Conservation (phyloP, 2,329 filamentous ascomycete genomes). For the Alternaria sp. region DNA sequence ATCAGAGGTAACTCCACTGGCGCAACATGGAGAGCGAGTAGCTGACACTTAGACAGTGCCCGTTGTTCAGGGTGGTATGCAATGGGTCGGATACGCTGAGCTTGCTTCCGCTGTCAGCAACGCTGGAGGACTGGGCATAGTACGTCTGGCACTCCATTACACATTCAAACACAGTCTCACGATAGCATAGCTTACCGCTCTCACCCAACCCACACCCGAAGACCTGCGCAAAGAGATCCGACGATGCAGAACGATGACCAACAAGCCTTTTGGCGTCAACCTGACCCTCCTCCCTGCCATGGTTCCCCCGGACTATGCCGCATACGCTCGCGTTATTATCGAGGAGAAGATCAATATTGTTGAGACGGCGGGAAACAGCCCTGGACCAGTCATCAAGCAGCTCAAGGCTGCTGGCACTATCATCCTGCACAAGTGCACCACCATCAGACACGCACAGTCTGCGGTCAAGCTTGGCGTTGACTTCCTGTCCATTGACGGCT, state of each 20-base stretch:
- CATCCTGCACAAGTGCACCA: constrained; percentile 97
- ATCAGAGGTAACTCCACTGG: constrained; percentile 54
- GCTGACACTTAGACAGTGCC: constrained; percentile 69
- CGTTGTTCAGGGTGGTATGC: constrained; percentile 87
- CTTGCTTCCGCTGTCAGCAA: constrained; percentile 73
- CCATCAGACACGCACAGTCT: constrained; percentile 89
- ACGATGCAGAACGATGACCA: constrained; percentile 81
- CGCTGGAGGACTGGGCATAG: constrained; percentile 79
- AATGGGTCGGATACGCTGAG: constrained; percentile 84
- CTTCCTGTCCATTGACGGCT: constrained; percentile 96
- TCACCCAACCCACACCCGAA: constrained; percentile 92
- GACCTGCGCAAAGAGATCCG: constrained; percentile 94
- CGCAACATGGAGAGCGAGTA: background rate
- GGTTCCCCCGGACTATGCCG: constrained; percentile 88
- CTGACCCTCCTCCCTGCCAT: constrained; percentile 91
- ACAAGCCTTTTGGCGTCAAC: constrained; percentile 89
- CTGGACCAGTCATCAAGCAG: constrained; percentile 87
- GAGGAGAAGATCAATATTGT: constrained; percentile 92
- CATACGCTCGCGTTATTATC: constrained; percentile 91
- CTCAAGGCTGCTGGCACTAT: constrained; percentile 82
- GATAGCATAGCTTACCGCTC: constrained; percentile 69
- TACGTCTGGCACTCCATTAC: constrained; percentile 28
- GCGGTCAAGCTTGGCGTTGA: constrained; percentile 95
- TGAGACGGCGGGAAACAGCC: constrained; percentile 90
- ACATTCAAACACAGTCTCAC: constrained; percentile 20